phyloP scores from a whole-genome alignment of 129 eudicot species.

The Tagetes erecta region DNA sequence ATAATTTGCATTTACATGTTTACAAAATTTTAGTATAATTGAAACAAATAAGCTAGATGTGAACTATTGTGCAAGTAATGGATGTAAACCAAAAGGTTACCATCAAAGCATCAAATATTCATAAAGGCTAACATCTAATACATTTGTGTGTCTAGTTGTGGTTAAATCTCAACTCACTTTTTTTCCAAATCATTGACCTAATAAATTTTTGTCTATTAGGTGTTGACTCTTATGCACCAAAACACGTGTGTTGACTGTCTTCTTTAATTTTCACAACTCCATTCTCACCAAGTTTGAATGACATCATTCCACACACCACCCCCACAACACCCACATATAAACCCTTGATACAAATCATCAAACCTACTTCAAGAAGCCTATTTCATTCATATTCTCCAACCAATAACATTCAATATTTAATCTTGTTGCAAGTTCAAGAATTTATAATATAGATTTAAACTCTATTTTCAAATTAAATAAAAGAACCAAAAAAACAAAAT shows the following conservation, averaged over 20 bases:
- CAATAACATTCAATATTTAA: slow-evolving; percentile 20
- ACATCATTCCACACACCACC: slow-evolving; percentile 18
- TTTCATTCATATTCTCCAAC: slow-evolving; percentile 12
- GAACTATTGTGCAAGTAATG: too few species aligned
- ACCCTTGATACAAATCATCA: slow-evolving; percentile 9
- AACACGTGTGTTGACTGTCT: slow-evolving; percentile 43
- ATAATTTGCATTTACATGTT: too few species aligned
- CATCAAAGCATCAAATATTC: too few species aligned
- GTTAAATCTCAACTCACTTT: not conserved
- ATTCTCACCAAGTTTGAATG: slow-evolving; percentile 27
- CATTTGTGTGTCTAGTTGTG: not conserved
- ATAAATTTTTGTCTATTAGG: slow-evolving; percentile 1
- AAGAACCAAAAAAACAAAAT: not conserved
- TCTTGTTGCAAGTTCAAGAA: slow-evolving; percentile 3
- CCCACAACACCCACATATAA: slow-evolving; percentile 10
- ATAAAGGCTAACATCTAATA: too few species aligned
- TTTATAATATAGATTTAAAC: not conserved
- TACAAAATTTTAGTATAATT: too few species aligned
- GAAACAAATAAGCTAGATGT: too few species aligned
- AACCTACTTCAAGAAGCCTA: slow-evolving; percentile 4
- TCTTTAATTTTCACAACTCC: slow-evolving; percentile 16
- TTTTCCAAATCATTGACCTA: slow-evolving; percentile 4
- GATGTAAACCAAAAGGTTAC: too few species aligned
- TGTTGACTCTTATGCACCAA: slow-evolving; percentile 33
- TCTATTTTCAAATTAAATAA: not conserved